phyloP scores from a whole-genome alignment of 495 filamentous ascomycete species.

The Pseudomonodictys pantanalensis region DNA sequence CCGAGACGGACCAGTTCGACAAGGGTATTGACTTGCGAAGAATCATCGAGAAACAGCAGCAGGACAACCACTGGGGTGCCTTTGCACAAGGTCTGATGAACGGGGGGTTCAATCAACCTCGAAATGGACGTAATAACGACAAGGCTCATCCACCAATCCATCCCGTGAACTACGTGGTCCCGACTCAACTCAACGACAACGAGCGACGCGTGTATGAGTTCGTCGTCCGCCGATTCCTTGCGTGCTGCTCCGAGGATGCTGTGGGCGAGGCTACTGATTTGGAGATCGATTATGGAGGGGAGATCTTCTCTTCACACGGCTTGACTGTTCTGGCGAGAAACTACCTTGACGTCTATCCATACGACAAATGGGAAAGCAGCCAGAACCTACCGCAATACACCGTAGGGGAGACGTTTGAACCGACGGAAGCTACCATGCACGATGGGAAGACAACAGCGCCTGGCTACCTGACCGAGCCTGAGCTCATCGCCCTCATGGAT shows the following conservation, averaged over 20 bases:
- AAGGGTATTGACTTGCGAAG: slow-evolving; percentile 79
- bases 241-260: slow-evolving; percentile 94
- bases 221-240: slow-evolving; percentile 87
- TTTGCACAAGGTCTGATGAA: slow-evolving; percentile 77
- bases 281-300: slow-evolving; percentile 80
- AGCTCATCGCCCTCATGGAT: slow-evolving; percentile 97
- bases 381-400: slow-evolving; percentile 75
- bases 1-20: slow-evolving; percentile 96
- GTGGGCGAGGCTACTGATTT: slow-evolving; percentile 78
- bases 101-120: slow-evolving; percentile 76
- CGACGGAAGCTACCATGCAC: slow-evolving; percentile 81
- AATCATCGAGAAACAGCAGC: slow-evolving; percentile 79
- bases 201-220: slow-evolving; percentile 89
- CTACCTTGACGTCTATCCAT: slow-evolving; percentile 92
- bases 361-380: slow-evolving; percentile 92
- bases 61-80: slow-evolving; percentile 70
- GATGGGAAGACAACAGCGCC: slow-evolving; percentile 85
- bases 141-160: slow-evolving; percentile 97
- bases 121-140: slow-evolving; percentile 83
- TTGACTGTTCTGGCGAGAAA: slow-evolving; percentile 85
- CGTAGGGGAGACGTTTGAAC: slow-evolving; percentile 76
- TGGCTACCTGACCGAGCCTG: slow-evolving; percentile 87
- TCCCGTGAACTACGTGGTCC: slow-evolving; percentile 74
- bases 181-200: slow-evolving; percentile 56
- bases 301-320: slow-evolving; percentile 75